Percentiles rank a stretch among this genome's conserved stretches.
phyloP scores from a whole-genome alignment of 2,329 filamentous ascomycete genomes.

The Aurifilum marmelostoma region DNA sequence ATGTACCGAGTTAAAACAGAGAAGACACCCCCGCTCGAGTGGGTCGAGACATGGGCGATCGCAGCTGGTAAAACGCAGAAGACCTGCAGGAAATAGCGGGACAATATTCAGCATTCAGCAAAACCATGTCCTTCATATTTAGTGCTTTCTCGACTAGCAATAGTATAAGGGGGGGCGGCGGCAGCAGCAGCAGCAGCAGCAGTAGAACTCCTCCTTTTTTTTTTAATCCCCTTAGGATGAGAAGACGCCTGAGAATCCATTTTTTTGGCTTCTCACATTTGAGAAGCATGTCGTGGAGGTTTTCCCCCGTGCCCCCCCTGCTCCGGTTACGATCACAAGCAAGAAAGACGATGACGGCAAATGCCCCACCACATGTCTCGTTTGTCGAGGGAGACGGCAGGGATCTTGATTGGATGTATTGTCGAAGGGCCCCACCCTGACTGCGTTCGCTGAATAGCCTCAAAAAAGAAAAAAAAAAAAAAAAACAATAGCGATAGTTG shows the following conservation, averaged over 20 bases:
- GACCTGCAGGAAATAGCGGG: neutral
- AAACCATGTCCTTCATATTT: no score
- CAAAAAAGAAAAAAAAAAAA: conserved; percentile 4
- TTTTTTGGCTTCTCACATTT: no score
- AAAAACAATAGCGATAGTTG: neutral
- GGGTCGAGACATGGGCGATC: neutral
- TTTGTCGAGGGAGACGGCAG: neutral
- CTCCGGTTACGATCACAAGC: conserved; percentile 25
- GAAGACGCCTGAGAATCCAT: neutral
- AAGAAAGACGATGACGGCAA: conserved; percentile 10
- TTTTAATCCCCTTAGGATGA: no score
- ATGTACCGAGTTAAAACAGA: conserved; percentile 5
- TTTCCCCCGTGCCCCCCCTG: conserved; percentile 10
- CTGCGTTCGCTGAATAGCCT: conserved; percentile 12
- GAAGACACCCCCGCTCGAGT: conserved; percentile 4
- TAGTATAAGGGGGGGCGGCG: neutral
- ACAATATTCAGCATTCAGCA: no score
- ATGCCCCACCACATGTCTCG: conserved; percentile 1
- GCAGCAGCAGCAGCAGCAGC: neutral
- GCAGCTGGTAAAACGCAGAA: neutral
- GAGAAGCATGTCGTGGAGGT: neutral
- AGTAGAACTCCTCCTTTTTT: neutral
- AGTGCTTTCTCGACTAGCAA: neutral
- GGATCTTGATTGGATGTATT: neutral
- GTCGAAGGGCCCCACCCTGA: neutral